Conservation (phyloP, 805 yeast genomes). For the Saccharomyces jurei region DNA sequence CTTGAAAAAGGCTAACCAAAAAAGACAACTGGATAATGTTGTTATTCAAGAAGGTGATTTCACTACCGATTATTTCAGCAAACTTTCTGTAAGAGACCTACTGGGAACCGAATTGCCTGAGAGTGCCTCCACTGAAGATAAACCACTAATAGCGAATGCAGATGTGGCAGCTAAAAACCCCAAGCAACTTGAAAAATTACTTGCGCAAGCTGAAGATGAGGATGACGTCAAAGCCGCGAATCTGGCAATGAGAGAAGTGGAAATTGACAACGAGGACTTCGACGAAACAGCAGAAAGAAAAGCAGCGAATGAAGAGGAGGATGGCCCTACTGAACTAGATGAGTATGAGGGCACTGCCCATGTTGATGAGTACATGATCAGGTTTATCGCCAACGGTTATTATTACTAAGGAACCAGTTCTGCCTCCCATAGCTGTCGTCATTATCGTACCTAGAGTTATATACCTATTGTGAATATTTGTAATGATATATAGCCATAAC, state of each 20-base stretch:
- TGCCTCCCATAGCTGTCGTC: neutral
- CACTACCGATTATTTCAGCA: slow-evolving; percentile 91
- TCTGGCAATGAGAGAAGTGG: slow-evolving; percentile 65
- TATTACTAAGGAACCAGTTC: slow-evolving; percentile 32
- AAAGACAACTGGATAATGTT: slow-evolving; percentile 85
- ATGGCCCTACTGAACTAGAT: slow-evolving; percentile 21
- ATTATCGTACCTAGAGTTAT: neutral
- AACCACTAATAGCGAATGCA: slow-evolving; percentile 28
- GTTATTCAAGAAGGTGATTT: slow-evolving; percentile 97
- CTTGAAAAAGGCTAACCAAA: slow-evolving; percentile 87
- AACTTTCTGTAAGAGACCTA: slow-evolving; percentile 76
- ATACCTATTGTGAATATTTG: neutral
- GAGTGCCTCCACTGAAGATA: slow-evolving; percentile 30
- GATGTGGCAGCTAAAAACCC: slow-evolving; percentile 30
- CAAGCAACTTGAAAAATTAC: slow-evolving; percentile 45
- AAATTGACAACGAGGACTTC: slow-evolving; percentile 81
- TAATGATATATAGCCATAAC: neutral
- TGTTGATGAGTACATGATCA: slow-evolving; percentile 93
- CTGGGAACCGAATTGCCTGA: slow-evolving; percentile 45
- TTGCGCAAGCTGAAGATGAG: slow-evolving; percentile 93
- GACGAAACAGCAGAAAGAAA: slow-evolving; percentile 34
- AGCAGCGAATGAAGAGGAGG: slow-evolving; percentile 2
- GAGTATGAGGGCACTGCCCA: slow-evolving; percentile 58
- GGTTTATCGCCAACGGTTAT: slow-evolving; percentile 77
- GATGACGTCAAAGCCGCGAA: slow-evolving; percentile 86